These are phyloP conservation scores for Diplodia corticola DNA, from an alignment of 2,329 filamentous ascomycete genomes.

Conservation along the genomic window DNA sequence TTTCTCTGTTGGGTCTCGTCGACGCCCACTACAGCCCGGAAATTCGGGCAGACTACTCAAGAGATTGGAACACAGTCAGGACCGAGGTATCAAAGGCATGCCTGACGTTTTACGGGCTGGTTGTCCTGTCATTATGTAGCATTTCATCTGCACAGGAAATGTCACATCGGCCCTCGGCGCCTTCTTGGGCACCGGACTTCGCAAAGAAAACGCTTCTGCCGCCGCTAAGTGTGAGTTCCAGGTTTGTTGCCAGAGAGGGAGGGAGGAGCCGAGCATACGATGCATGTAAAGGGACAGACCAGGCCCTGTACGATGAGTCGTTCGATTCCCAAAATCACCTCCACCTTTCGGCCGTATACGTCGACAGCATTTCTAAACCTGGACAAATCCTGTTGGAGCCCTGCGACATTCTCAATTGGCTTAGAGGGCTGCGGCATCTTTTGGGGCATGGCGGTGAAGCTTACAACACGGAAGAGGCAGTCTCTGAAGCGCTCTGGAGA, in stretches of 20 bases:
- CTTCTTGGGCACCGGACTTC: neutral
- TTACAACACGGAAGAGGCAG: neutral
- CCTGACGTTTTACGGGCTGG: neutral
- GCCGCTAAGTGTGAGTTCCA: neutral
- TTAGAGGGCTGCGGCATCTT: neutral
- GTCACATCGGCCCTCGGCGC: neutral
- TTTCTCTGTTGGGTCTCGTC: neutral
- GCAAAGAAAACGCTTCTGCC: neutral
- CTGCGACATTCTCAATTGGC: neutral
- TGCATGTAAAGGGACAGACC: neutral
- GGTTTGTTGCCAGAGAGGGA: neutral
- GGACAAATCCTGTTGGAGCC: neutral
- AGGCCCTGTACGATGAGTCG: neutral
- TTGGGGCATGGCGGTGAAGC: neutral
- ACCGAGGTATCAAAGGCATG: neutral
- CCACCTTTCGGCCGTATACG: neutral
- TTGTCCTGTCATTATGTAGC: neutral
- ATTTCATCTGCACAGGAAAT: neutral
- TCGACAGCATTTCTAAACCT: neutral
- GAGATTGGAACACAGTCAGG: neutral
- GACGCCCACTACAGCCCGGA: neutral
- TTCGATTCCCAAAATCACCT: neutral
- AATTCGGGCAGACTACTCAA: neutral
- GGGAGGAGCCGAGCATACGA: neutral
- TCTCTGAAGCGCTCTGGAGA: neutral